These are phyloP conservation scores for Debaryomyces fabryi DNA, from an alignment of 1,139 yeast species.

Conservation along the genomic window DNA sequence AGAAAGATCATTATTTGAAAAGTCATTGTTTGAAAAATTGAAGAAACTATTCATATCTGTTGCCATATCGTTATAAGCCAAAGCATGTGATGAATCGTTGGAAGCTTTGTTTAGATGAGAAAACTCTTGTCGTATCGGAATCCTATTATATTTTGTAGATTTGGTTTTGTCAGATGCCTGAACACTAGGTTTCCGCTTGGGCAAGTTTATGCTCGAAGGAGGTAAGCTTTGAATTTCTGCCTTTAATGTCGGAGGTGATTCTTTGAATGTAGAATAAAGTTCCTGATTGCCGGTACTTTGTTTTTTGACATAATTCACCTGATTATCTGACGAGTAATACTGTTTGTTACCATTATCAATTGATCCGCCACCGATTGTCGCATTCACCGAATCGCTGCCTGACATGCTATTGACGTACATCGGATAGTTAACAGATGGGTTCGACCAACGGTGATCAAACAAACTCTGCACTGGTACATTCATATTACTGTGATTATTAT, in stretches of 20 bases:
- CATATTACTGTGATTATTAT: background rate
- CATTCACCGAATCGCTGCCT: background rate
- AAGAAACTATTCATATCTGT: constrained; percentile 4
- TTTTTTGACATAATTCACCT: background rate
- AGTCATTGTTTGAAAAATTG: constrained; percentile 4
- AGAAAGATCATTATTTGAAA: constrained; percentile 1
- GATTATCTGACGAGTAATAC: background rate
- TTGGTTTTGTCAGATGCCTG: constrained; percentile 1
- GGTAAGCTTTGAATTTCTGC: background rate
- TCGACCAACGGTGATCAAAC: constrained; percentile 1
- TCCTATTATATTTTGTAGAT: constrained; percentile 2
- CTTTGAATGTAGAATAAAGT: constrained; percentile 1
- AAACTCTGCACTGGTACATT: constrained; percentile 1
- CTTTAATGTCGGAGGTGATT: background rate
- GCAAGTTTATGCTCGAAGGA: constrained; percentile 1
- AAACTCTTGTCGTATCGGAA: constrained; percentile 2
- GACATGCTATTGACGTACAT: background rate
- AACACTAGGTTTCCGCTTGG: constrained; percentile 6
- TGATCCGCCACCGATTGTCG: background rate
- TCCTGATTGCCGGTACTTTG: background rate
- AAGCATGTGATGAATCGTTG: background rate
- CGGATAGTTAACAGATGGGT: background rate
- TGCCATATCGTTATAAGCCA: background rate
- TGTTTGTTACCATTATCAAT: background rate
- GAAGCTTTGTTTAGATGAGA: background rate